Evolutionary conservation across 148 eudicot genomes (phyloP).

Genomic region (Suaeda aralocaspica): DNA sequence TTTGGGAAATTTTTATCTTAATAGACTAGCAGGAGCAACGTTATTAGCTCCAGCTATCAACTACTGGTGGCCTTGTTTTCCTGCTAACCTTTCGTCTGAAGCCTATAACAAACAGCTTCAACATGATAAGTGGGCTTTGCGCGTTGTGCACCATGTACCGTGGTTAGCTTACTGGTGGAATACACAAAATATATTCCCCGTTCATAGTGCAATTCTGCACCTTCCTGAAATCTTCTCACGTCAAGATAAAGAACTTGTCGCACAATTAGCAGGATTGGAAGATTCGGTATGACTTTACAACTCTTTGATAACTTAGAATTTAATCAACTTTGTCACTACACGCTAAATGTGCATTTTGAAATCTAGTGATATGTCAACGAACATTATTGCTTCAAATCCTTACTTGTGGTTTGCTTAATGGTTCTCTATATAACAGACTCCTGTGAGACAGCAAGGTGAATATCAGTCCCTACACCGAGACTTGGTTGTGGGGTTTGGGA

Average conservation of each 20-base stretch:
- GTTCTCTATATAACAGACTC: conserved; percentile 32
- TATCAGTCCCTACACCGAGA: conserved; percentile 63
- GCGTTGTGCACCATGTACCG: conserved; percentile 60
- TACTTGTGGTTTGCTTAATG: too few species aligned
- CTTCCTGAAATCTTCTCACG: conserved; percentile 35
- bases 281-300: conserved; percentile 17
- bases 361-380: too few species aligned
- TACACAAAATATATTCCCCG: conserved; percentile 58
- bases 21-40: conserved; percentile 67
- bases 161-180: conserved; percentile 84
- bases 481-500: conserved; percentile 54
- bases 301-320: too few species aligned
- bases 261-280: conserved; percentile 14
- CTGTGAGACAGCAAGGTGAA: conserved; percentile 64
- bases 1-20: too few species aligned
- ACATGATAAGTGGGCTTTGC: conserved; percentile 55
- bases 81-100: conserved; percentile 48
- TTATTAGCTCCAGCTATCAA: conserved; percentile 61
- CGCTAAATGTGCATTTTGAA: too few species aligned
- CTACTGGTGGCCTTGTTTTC: conserved; percentile 70
- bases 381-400: too few species aligned
- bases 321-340: too few species aligned
- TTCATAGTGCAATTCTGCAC: conserved; percentile 23
- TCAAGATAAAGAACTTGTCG: conserved; percentile 42
- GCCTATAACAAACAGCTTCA: conserved; percentile 38